A percentile compares a stretch with the other conserved stretches of the same genome.
phyloP scores from a whole-genome alignment of 2,329 filamentous ascomycete genomes.

The Claviceps purpurea region DNA sequence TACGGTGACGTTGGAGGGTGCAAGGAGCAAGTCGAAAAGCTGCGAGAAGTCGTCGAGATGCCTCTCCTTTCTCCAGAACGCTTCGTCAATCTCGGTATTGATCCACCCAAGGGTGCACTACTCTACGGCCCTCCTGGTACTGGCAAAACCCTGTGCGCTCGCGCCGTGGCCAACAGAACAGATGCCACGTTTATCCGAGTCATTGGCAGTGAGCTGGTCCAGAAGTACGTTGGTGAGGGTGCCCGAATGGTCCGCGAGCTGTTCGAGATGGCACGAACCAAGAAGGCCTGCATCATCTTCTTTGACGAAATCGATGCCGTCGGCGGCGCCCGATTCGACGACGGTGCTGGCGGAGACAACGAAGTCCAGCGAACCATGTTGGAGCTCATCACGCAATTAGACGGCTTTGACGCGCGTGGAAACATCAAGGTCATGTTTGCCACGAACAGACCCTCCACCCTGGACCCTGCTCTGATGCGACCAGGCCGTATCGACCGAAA shows the following conservation, averaged over 20 bases:
- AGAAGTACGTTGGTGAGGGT: slow-evolving; percentile 98
- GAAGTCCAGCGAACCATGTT: slow-evolving; percentile 97
- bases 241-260: slow-evolving; percentile 97
- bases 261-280: slow-evolving; percentile 98
- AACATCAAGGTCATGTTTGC: slow-evolving; percentile 99
- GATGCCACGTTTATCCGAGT: slow-evolving; percentile 98
- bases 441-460: slow-evolving; percentile 87
- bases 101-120: slow-evolving; percentile 92
- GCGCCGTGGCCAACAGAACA: slow-evolving; percentile 94
- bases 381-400: slow-evolving; percentile 91
- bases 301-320: slow-evolving; percentile 91
- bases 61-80: slow-evolving; percentile 89
- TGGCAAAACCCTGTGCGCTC: slow-evolving; percentile 95
- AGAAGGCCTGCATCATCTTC: slow-evolving; percentile 99
- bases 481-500: slow-evolving; percentile 96
- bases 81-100: slow-evolving; percentile 97
- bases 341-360: slow-evolving; percentile 92
- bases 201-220: slow-evolving; percentile 92
- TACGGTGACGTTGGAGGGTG: slow-evolving; percentile 98
- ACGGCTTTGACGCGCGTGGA: slow-evolving; percentile 89
- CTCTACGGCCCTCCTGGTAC: slow-evolving; percentile 95
- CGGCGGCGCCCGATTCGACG: slow-evolving; percentile 89
- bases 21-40: slow-evolving; percentile 99
- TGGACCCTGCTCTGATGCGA: slow-evolving; percentile 94
- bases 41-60: slow-evolving; percentile 98